Conservation (phyloP, 78 protist species). For the Speleostelium caveatum region DNA sequence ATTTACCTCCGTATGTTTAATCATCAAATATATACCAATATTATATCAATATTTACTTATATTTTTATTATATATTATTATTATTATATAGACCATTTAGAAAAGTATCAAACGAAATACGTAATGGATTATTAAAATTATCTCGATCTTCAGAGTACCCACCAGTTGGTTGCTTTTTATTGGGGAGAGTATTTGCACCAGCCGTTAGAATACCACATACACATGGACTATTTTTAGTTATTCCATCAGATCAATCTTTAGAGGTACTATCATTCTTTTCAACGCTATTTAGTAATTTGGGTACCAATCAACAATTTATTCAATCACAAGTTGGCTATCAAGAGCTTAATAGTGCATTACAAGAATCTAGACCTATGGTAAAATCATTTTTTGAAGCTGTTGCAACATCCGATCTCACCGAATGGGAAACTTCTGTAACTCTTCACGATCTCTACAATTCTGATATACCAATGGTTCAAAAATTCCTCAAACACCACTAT, state of each 20-base stretch:
- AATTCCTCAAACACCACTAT: conserved; percentile 58
- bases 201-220: conserved; percentile 34
- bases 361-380: not conserved
- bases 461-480: conserved; percentile 51
- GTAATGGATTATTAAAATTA: conserved; percentile 22
- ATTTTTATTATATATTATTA: not conserved
- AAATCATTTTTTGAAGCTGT: conserved; percentile 11
- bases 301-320: conserved; percentile 44
- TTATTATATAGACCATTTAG: conserved; percentile 15
- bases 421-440: conserved; percentile 42
- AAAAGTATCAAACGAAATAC: conserved; percentile 36
- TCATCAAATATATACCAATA: not conserved
- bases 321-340: not conserved
- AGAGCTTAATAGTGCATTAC: conserved; percentile 34
- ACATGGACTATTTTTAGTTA: conserved; percentile 30
- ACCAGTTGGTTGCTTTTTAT: conserved; percentile 60
- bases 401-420: conserved; percentile 47
- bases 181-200: conserved; percentile 53
- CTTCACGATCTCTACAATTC: not conserved
- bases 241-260: conserved; percentile 50
- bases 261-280: conserved; percentile 40
- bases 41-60: not conserved
- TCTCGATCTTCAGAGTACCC: conserved; percentile 14
- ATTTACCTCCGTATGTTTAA: conserved; percentile 67
- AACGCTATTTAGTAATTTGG: conserved; percentile 13